Evolutionary conservation across 2,329 filamentous ascomycete genomes (phyloP), one percentile per base, ranked within the genome.

Genomic region (Microsporum audouinii): DNA sequence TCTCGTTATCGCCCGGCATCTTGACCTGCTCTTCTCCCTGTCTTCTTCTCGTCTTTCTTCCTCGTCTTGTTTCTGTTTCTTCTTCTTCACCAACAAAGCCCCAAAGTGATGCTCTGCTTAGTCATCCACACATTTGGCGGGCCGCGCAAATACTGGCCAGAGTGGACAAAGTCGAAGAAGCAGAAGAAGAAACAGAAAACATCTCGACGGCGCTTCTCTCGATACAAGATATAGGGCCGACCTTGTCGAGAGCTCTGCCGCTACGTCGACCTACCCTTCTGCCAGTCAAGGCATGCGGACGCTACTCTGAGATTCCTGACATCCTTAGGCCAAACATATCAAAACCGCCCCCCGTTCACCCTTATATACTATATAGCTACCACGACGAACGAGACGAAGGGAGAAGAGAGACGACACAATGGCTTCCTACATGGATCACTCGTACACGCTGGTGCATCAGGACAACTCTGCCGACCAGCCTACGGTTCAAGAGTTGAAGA

Each of bases 391-490:
- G 14, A 51, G 51, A 58, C 41, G 10, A 14, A 43, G 39, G 39
- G 39, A 6, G 39, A 43, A 14, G 4, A 43, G 39, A 43, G 39
- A 31, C 51, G 60, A 23, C 82, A 88, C 68, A 77, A 99, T 97
- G 92, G 88, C 92, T 78, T 88, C 88, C 68, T 97, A 95, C 76
- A 84, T 97, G 65, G 94, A 99, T 75, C 88, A 89, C 76, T 84
- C 94, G 67, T 99, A 97, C 83, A 96, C 90, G 78, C 79, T 99
- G 78, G 90, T 99, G 77, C 91, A 96, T 77, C 86, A 94, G 83
- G 94, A 99, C 84, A 97, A 96, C 82, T 84, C 90, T 65, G 89
- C 91, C 68, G 94, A 97, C 75, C 87, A 95, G 71, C 92, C 94
- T 62, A 85, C 88, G 65, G 81, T 94, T 76, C 89, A 91, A 72